Conservation (phyloP, 257 asterid species). For the Paraleonurus japonicus region DNA sequence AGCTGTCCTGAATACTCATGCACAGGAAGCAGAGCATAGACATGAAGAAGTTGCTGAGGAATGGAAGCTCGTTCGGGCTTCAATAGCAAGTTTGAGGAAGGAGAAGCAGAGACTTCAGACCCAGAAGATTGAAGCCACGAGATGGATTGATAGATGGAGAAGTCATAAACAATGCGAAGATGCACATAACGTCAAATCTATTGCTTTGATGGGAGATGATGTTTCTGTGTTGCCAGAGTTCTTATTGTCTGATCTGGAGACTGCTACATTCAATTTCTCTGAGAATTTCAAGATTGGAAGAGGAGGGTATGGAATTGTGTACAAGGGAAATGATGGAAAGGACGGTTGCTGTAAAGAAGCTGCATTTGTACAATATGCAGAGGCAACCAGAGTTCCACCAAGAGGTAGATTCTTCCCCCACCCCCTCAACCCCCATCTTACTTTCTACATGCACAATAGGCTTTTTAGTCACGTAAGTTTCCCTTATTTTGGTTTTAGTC, state of each 20-base stretch:
- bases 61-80: constrained; percentile 54
- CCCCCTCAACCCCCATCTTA: not conserved
- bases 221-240: constrained; percentile 49
- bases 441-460: not conserved
- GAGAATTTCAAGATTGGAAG: constrained; percentile 71
- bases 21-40: constrained; percentile 57
- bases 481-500: too few relatives aligned
- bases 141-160: constrained; percentile 67
- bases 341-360: constrained; percentile 74
- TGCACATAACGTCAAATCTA: constrained; percentile 13
- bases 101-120: constrained; percentile 61
- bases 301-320: constrained; percentile 69
- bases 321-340: constrained; percentile 57
- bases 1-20: constrained; percentile 58
- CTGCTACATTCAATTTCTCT: constrained; percentile 75
- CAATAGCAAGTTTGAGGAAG: constrained; percentile 43
- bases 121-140: constrained; percentile 55
- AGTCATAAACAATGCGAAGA: constrained; percentile 29
- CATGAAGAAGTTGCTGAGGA: constrained; percentile 59
- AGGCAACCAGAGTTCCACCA: constrained; percentile 52
- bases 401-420: constrained; percentile 33
- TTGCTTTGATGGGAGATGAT: constrained; percentile 27
- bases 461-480: too few relatives aligned
- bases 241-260: constrained; percentile 55
- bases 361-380: constrained; percentile 48